Percentiles rank a stretch among this genome's conserved stretches.
Evolutionary conservation across 1,139 yeast species (phyloP).

Genomic region (Groenewaldozyma sp.): DNA sequence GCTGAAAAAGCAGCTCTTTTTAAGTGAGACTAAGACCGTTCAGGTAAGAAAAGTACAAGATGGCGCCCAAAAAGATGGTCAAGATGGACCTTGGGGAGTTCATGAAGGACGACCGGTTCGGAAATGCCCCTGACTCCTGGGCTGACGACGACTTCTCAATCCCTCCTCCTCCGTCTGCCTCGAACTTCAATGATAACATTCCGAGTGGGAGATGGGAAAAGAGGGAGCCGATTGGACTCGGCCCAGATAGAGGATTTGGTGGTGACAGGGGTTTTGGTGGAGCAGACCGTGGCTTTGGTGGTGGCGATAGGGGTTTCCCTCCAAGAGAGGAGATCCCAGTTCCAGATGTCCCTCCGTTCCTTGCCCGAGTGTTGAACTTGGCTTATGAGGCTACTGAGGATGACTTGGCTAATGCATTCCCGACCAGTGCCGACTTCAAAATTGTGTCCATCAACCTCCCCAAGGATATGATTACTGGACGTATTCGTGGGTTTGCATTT

Average conservation of each 20-base stretch:
- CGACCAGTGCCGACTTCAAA: slow-evolving; percentile 42
- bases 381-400: slow-evolving; percentile 76
- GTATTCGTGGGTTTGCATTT: slow-evolving; percentile 80
- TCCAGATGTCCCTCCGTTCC: slow-evolving; percentile 87
- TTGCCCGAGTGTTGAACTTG: slow-evolving; percentile 78
- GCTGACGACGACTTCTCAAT: slow-evolving; percentile 22
- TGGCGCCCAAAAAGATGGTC: slow-evolving; percentile 42
- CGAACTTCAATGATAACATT: neutral
- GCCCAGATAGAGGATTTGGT: slow-evolving; percentile 7
- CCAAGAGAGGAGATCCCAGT: slow-evolving; percentile 61
- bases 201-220: slow-evolving; percentile 3
- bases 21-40: too few relatives aligned
- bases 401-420: slow-evolving; percentile 54
- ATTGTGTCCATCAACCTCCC: slow-evolving; percentile 55
- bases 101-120: slow-evolving; percentile 26
- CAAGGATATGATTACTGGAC: slow-evolving; percentile 47
- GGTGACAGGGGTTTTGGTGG: slow-evolving; percentile 5
- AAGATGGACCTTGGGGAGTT: slow-evolving; percentile 49
- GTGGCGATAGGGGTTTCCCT: slow-evolving; percentile 8
- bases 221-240: too few relatives aligned
- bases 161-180: slow-evolving; percentile 14
- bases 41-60: too few relatives aligned
- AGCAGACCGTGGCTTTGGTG: slow-evolving; percentile 7
- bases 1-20: too few relatives aligned
- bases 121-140: slow-evolving; percentile 20